Evolutionary conservation across 768 basidiomycete genomes (phyloP), one percentile per base, ranked within the genome.

Genomic region (Mycena vulgaris): DNA sequence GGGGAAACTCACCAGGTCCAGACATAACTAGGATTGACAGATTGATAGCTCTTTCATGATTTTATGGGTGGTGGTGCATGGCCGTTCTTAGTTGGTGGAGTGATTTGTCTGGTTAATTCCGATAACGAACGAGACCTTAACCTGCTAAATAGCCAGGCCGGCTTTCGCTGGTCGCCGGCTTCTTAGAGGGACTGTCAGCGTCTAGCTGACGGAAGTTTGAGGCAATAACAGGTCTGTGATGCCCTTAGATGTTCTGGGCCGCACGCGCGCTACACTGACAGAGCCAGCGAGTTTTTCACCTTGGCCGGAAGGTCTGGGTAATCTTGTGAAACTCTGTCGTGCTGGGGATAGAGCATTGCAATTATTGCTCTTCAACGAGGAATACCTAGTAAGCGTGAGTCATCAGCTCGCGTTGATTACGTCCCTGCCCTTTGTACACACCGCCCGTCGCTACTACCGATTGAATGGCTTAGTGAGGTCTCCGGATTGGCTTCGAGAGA

Each of bases 91-190:
- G 91, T 92, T 92, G 88, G 89, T 85, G 92, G 91, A 93, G 92
- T 93, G 93, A 94, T 93, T 94, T 94, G 93, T 94, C 93, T 93
- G 93, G 92, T 93, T 94, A 93, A 94, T 93, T 93, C 91, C 89
- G 92, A 94, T 93, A 93, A 93, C 89, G 90, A 93, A 92, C 88
- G 92, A 94, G 92, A 94, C 93, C 91, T 92, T 92, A 90, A 91
- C 91, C 90, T 93, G 92, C 92, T 93, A 92, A 93, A 93, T 94
- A 93, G 92, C 86, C 91, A 85, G 89, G 88, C 87, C 81, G 88
- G 86, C 90, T 89, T 88, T 86, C 74, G 91, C 88, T 90, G 89
- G 89, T 87, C 87, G 86, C 83, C 76, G 88, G 87, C 91, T 92
- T 93, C 91, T 93, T 92, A 92, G 90, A 92, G 89, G 91, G 90